Evolutionary conservation across 192 early-diverging fungal species (phyloP).

Genomic region (Linnemannia hyalina): DNA sequence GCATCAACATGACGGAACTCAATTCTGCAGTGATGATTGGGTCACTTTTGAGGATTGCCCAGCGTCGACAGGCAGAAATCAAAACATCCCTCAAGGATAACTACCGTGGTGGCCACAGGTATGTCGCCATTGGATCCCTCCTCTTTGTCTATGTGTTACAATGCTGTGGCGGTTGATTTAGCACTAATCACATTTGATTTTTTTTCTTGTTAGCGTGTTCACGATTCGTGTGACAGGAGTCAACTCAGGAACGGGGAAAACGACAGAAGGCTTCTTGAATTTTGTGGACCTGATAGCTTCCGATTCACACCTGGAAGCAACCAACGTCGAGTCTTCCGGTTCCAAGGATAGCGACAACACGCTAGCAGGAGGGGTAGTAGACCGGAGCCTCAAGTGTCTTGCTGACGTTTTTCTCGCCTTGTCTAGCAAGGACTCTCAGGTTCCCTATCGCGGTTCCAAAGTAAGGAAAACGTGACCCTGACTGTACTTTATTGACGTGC

Average conservation of each 20-base stretch:
- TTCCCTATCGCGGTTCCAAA: background rate
- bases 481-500: background rate
- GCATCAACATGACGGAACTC: background rate
- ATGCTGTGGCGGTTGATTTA: background rate
- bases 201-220: background rate
- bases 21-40: background rate
- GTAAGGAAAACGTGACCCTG: background rate
- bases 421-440: background rate
- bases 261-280: background rate
- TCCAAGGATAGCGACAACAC: background rate
- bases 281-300: background rate
- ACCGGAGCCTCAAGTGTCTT: background rate
- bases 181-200: background rate
- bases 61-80: background rate
- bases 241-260: background rate
- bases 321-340: background rate
- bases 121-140: background rate
- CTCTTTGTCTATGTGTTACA: background rate
- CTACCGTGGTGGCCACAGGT: background rate
- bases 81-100: background rate
- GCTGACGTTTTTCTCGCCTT: background rate
- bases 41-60: background rate
- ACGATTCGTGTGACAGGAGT: background rate
- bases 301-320: background rate
- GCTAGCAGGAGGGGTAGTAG: background rate